Evolutionary conservation across 306 rosid species (phyloP), one percentile per base, ranked within the genome.

Genomic region (Pachyrhizus erosus): DNA sequence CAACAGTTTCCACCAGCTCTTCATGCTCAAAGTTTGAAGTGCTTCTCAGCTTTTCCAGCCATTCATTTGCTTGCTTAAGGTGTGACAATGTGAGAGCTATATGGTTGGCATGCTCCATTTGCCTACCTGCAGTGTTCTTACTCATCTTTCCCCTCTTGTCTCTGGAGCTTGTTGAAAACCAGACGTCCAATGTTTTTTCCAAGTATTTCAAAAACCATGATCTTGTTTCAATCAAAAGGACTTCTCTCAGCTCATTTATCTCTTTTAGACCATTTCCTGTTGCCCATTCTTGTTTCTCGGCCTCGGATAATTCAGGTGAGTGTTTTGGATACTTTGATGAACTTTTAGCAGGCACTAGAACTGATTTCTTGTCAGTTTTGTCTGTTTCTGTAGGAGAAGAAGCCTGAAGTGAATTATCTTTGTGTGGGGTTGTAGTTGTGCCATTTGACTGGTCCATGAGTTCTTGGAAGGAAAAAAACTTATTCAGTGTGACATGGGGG

Each of bases 1-100:
- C 90, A 55, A 90, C 94, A 73, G 49, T 73, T 73, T 73, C 34
- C 18, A 40, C 29, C 54, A 69, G 33, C 18, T 21, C 74, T 69
- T 42, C 74, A 69, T 42, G 3, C 15, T 69, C 18, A 18, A 68
- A 4, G 52, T 21, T 42, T 5, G 15, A 11, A 69, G 34, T 69
- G 33, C 10, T 69, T 69, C 74, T 42, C 54, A 69, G 49, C 10
- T 67, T 67, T 23, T 69, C 74, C 54, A 69, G 12, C 74, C 74
- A 40, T 69, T 40, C 74, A 40, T 69, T 69, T 69, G 74, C 74
- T 42, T 69, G 74, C 54, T 69, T 69, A 69, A 69, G 74, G 34
- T 40, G 54, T 5, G 54, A 69, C 54, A 69, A 42, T 2, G 20
- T 69, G 52, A 69, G 74, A 69, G 74, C 74, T 69, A 42, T 69